Conservation (phyloP, 78 protist species). For the Protostelium mycophagum region DNA sequence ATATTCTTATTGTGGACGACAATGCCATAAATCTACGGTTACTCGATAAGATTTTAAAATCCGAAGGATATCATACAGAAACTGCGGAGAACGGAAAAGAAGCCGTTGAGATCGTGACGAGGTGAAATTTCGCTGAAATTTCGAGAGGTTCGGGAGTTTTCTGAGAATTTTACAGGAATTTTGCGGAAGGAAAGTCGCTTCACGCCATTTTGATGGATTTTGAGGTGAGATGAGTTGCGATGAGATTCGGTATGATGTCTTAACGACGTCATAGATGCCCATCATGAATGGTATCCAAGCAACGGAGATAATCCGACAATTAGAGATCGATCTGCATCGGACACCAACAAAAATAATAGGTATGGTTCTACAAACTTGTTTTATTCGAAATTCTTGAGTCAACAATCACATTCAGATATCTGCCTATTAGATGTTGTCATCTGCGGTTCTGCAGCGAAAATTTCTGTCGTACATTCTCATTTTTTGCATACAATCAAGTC, state of each 20-base stretch:
- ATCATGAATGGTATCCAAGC: neutral
- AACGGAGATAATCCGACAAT: neutral
- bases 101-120: neutral
- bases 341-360: neutral
- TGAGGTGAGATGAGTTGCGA: neutral
- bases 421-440: neutral
- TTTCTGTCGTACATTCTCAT: neutral
- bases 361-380: too few relatives aligned
- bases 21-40: neutral
- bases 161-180: neutral
- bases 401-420: neutral
- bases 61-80: neutral
- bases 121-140: neutral
- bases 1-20: neutral
- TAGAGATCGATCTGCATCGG: neutral
- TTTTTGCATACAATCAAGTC: too few relatives aligned
- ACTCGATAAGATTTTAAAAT: neutral
- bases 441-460: neutral
- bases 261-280: neutral
- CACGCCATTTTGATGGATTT: neutral
- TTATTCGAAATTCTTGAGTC: neutral
- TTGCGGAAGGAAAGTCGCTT: neutral
- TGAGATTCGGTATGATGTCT: neutral
- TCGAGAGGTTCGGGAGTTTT: neutral
- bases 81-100: neutral